These are phyloP conservation scores for Puccinia polysora DNA, from an alignment of 1,284 basidiomycete genomes.

Conservation along the genomic window DNA sequence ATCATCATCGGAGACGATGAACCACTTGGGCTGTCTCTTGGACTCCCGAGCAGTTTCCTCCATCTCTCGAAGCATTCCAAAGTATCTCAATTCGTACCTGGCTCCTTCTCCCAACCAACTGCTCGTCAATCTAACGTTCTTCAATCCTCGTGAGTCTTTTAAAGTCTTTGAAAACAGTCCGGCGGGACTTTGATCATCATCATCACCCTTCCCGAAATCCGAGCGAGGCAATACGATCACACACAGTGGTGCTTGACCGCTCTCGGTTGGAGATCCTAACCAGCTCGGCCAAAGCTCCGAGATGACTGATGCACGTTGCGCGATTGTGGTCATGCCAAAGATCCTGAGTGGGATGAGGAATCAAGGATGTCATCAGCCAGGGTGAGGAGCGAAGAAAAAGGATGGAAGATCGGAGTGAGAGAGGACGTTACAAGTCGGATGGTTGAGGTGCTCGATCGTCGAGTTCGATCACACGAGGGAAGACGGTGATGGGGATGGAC, in stretches of 20 bases:
- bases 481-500: background rate
- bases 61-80: constrained; percentile 22
- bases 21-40: constrained; percentile 7
- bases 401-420: background rate
- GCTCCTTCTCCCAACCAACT: constrained; percentile 4
- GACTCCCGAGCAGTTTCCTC: background rate
- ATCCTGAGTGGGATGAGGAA: background rate
- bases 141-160: background rate
- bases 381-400: background rate
- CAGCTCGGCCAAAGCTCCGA: constrained; percentile 25
- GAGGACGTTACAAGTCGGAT: constrained; percentile 15
- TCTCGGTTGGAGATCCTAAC: background rate
- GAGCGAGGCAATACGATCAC: constrained; percentile 9
- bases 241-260: background rate
- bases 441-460: background rate
- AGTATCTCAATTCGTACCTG: constrained; percentile 28
- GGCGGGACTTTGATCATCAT: background rate
- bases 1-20: constrained; percentile 43
- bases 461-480: constrained; percentile 16
- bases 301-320: constrained; percentile 18
- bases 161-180: background rate
- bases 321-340: constrained; percentile 36
- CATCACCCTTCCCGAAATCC: background rate
- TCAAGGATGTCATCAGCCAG: background rate
- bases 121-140: constrained; percentile 5